These are phyloP conservation scores for Colletotrichum aenigma DNA, from an alignment of 2,329 filamentous ascomycete genomes.

Conservation along the genomic window DNA sequence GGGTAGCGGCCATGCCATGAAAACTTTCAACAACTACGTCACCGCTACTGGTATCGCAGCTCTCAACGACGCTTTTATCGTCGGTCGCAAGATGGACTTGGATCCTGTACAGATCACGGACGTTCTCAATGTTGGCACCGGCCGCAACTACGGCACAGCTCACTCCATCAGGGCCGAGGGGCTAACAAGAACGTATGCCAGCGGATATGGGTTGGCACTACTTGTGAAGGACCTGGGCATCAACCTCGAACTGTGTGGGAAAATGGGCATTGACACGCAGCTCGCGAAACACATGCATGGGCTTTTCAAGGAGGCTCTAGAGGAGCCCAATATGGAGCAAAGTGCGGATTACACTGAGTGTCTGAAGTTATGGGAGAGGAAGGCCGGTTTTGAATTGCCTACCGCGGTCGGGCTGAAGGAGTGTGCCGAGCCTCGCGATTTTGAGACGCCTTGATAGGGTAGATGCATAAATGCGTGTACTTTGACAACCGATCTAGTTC, in stretches of 20 bases:
- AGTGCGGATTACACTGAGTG: neutral
- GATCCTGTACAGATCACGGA: neutral
- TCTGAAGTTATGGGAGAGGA: neutral
- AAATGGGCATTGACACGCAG: neutral
- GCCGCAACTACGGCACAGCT: neutral
- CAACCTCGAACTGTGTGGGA: neutral
- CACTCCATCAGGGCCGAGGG: neutral
- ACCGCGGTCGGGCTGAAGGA: neutral
- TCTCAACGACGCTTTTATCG: neutral
- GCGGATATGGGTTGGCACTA: neutral
- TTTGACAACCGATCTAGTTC: neutral
- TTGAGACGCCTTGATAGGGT: neutral
- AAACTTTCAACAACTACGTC: neutral
- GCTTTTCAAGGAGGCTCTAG: neutral
- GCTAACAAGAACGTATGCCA: neutral
- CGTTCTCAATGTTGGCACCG: neutral
- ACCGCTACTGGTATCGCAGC: neutral
- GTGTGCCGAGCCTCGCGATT: neutral
- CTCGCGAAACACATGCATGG: neutral
- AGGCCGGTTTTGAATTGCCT: neutral
- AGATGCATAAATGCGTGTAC: neutral
- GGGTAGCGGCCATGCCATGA: neutral
- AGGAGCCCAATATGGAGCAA: neutral
- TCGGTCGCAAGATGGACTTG: neutral
- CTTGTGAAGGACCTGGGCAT: neutral